These are phyloP conservation scores for Cryptosporidium parvum DNA, from an alignment of 169 alveolate genomes.

Conservation along the genomic window DNA sequence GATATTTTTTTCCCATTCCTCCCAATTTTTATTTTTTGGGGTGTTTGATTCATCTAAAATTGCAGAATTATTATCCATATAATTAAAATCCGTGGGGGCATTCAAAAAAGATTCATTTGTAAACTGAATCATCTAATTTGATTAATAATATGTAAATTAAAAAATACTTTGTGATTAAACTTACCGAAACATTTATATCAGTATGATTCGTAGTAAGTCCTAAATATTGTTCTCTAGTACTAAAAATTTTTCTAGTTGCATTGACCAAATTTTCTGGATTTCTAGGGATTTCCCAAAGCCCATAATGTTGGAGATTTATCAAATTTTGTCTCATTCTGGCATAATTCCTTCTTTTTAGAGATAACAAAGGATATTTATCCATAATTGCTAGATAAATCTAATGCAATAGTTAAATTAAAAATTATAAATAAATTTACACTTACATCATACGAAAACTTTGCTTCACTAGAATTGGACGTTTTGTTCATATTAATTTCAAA, in stretches of 20 bases:
- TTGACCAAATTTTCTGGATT: conserved; percentile 1
- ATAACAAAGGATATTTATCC: conserved; percentile 11
- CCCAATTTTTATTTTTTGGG: neutral
- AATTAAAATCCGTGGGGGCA: neutral
- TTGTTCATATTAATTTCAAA: neutral
- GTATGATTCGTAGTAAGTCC: conserved; percentile 28
- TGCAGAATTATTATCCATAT: neutral
- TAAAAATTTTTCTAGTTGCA: conserved; percentile 16
- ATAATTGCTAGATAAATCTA: neutral
- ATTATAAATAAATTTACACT: neutral
- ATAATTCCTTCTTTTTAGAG: conserved; percentile 6
- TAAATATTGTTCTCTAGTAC: conserved; percentile 28
- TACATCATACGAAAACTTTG: conserved; percentile 10
- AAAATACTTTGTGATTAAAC: neutral
- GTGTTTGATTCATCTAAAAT: neutral
- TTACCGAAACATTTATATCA: neutral
- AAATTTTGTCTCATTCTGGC: neutral
- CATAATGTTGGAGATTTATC: neutral
- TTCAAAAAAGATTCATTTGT: neutral
- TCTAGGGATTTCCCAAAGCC: conserved; percentile 15
- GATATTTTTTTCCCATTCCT: conserved; percentile 12
- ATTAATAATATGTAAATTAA: neutral
- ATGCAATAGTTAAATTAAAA: neutral
- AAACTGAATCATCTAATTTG: neutral
- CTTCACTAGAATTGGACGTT: neutral